Evolutionary conservation across 164 flowering plant species (phyloP).

Genomic region (Liriodendron chinense): DNA sequence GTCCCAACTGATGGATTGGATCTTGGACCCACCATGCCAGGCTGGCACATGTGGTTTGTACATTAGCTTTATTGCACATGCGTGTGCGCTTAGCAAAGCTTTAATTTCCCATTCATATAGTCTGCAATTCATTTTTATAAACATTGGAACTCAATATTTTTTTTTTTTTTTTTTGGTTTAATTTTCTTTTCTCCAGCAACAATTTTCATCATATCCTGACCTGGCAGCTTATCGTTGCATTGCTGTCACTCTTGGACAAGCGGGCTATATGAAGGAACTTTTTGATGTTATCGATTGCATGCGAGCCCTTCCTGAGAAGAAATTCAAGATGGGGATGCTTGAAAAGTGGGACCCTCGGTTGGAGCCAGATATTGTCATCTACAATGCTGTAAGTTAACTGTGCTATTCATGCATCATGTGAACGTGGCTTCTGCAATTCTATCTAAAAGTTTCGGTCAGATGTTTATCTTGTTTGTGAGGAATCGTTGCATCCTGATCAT

Average conservation of each 20-base stretch:
- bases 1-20: too few relatives aligned
- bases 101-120: too few relatives aligned
- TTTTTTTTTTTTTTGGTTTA: not conserved
- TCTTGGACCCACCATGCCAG: too few relatives aligned
- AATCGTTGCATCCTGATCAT: not conserved
- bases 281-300: conserved; percentile 90
- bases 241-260: conserved; percentile 96
- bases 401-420: not conserved
- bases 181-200: conserved; percentile 44
- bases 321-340: conserved; percentile 43
- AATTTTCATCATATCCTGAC: conserved; percentile 78
- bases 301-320: conserved; percentile 75
- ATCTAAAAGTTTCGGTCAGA: not conserved
- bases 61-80: too few relatives aligned
- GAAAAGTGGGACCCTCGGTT: conserved; percentile 78
- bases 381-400: conserved; percentile 71
- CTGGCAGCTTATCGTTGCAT: conserved; percentile 79
- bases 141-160: not conserved
- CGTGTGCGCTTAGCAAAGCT: too few relatives aligned
- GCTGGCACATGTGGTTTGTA: too few relatives aligned
- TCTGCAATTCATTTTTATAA: not conserved
- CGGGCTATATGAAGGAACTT: conserved; percentile 86
- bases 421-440: not conserved
- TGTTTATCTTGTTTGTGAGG: not conserved
- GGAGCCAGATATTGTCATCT: conserved; percentile 82